Conservation (phyloP, 352 stramenopile species). For the Pythium rhizo-oryzae region DNA sequence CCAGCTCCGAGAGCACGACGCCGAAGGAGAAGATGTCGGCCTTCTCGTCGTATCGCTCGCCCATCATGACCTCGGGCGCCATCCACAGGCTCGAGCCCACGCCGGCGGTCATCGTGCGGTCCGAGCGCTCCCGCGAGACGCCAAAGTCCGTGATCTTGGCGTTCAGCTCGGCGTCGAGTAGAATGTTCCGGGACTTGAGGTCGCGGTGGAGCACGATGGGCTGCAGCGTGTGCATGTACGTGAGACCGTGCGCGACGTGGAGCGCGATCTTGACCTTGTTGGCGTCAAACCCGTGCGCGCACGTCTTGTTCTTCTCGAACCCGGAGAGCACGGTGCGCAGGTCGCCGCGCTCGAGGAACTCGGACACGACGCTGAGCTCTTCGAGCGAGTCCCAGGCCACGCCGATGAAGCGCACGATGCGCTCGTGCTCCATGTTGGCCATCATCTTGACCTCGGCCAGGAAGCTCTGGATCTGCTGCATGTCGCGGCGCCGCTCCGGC, state of each 20-base stretch:
- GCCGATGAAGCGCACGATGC: constrained; percentile 62
- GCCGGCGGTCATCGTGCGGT: constrained; percentile 19
- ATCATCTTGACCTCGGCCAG: constrained; percentile 61
- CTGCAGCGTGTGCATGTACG: constrained; percentile 34
- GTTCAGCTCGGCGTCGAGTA: constrained; percentile 26
- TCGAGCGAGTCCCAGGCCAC: constrained; percentile 51
- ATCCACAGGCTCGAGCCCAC: constrained; percentile 35
- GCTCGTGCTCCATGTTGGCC: constrained; percentile 58
- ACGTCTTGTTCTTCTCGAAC: constrained; percentile 30
- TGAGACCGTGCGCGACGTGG: constrained; percentile 34
- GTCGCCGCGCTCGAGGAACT: constrained; percentile 36
- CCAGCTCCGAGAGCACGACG: constrained; percentile 36
- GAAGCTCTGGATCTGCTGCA: constrained; percentile 54
- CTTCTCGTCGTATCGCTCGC: constrained; percentile 32
- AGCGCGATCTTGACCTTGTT: constrained; percentile 43
- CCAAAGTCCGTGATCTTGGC: constrained; percentile 44
- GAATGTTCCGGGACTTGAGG: constrained; percentile 30
- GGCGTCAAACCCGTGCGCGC: constrained; percentile 30
- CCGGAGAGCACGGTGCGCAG: constrained; percentile 34
- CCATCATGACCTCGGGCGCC: constrained; percentile 38
- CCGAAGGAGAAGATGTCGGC: constrained; percentile 39
- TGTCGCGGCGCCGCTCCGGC: constrained; percentile 49
- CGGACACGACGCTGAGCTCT: constrained; percentile 28
- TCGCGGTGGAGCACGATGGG: constrained; percentile 28
- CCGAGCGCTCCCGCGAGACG: constrained; percentile 18